These are phyloP conservation scores for Polymyxa betae DNA, from an alignment of 208 protist genomes.

Conservation along the genomic window DNA sequence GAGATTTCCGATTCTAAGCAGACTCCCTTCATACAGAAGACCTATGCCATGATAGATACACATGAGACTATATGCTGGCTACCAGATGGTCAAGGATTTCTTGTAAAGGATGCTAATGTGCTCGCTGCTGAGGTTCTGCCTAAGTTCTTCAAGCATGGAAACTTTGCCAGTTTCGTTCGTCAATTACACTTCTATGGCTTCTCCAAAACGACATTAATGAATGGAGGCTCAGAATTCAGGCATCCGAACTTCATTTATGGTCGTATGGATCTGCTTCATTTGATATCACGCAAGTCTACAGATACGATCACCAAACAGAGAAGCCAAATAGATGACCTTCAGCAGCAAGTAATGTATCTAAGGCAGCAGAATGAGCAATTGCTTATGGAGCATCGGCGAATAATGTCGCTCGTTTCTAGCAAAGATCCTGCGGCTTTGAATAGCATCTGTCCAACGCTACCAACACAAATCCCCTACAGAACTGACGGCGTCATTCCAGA, in stretches of 20 bases:
- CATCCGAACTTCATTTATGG: constrained; percentile 36
- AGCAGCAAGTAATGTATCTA: constrained; percentile 42
- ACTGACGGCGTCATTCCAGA: no score
- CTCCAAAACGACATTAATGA: constrained; percentile 16
- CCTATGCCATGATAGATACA: constrained; percentile 25
- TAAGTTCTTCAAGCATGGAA: constrained; percentile 48
- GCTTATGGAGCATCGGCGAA: constrained; percentile 19
- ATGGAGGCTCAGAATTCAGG: constrained; percentile 5
- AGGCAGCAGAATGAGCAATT: constrained; percentile 23
- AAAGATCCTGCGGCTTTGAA: not conserved
- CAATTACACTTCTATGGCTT: constrained; percentile 50
- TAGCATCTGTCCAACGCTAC: no score
- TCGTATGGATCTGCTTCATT: constrained; percentile 9
- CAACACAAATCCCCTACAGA: no score
- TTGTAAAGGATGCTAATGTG: constrained; percentile 29
- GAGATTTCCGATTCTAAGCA: constrained; percentile 24
- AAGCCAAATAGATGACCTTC: constrained; percentile 29
- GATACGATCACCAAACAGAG: constrained; percentile 48
- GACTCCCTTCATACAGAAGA: constrained; percentile 49
- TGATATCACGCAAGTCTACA: constrained; percentile 27
- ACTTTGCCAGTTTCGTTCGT: constrained; percentile 33
- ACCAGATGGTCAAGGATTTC: not conserved
- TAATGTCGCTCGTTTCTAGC: not conserved
- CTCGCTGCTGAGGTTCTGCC: constrained; percentile 19
- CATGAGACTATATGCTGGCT: constrained; percentile 18